phyloP scores from a whole-genome alignment of 1,284 basidiomycete species.

The Cryptococcus sp. region DNA sequence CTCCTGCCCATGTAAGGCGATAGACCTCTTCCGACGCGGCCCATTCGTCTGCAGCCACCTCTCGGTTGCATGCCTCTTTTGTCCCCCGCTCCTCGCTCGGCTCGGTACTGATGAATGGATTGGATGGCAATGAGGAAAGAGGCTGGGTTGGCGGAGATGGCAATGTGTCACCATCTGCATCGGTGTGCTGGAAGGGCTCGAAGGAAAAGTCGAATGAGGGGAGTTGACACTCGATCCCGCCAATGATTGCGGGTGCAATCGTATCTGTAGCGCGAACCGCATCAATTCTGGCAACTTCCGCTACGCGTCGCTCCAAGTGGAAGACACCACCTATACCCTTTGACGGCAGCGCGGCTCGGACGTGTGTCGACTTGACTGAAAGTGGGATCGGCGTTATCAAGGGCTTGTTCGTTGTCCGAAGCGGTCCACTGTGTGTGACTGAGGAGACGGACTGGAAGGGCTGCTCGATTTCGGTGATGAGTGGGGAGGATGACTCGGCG shows the following conservation, averaged over 20 bases:
- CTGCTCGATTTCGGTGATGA: neutral
- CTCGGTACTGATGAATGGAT: neutral
- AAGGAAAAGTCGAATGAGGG: slow-evolving; percentile 5
- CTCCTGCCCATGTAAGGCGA: neutral
- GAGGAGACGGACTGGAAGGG: neutral
- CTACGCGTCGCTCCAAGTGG: neutral
- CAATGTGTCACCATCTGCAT: too few species aligned
- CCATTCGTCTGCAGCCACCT: neutral
- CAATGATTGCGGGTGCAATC: neutral
- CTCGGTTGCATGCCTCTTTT: neutral
- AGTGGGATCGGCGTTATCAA: neutral
- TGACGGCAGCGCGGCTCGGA: neutral
- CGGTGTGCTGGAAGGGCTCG: neutral
- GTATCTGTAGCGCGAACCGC: neutral
- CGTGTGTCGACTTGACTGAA: slow-evolving; percentile 2
- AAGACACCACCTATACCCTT: neutral
- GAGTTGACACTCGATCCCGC: slow-evolving; percentile 9
- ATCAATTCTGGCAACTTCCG: neutral
- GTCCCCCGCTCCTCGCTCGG: neutral
- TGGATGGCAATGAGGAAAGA: too few species aligned
- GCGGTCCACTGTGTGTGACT: neutral
- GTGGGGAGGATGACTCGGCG: neutral
- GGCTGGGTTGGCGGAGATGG: too few species aligned
- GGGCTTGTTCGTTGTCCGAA: neutral
- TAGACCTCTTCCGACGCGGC: slow-evolving; percentile 4